These are phyloP conservation scores for Nicotiana attenuata DNA, from an alignment of 257 asterid genomes.

Conservation along the genomic window DNA sequence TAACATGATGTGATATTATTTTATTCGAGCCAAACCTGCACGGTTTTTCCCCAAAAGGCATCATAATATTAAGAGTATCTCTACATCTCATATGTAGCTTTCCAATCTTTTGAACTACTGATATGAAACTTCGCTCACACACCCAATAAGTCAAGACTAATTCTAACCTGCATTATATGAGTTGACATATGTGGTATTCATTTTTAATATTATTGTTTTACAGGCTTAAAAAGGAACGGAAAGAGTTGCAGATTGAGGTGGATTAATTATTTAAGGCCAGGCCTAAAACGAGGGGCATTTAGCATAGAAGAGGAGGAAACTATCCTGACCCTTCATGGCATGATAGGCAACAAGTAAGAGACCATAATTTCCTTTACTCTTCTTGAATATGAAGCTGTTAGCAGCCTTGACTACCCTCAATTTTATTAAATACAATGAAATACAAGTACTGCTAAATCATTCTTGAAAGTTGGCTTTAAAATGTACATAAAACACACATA, in stretches of 20 bases:
- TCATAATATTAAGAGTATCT: too few relatives aligned
- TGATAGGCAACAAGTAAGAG: constrained; percentile 82
- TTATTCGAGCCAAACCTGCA: too few relatives aligned
- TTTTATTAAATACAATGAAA: background rate
- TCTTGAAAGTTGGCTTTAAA: background rate
- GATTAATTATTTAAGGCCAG: constrained; percentile 80
- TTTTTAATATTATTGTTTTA: background rate
- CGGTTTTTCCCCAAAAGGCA: too few relatives aligned
- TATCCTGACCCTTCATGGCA: constrained; percentile 55
- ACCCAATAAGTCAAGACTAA: background rate
- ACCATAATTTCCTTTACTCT: background rate
- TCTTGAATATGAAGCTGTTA: background rate
- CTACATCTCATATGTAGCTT: too few relatives aligned
- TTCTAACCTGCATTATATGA: background rate
- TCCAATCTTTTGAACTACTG: too few relatives aligned
- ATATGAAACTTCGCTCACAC: too few relatives aligned
- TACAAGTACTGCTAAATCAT: background rate
- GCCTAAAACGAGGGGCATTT: constrained; percentile 64
- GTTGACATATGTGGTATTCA: background rate
- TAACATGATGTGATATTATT: too few relatives aligned
- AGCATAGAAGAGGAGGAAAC: constrained; percentile 49
- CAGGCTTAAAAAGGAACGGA: constrained; percentile 75
- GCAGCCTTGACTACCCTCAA: background rate
- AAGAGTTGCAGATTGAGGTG: constrained; percentile 90
- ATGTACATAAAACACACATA: background rate